A percentile compares a stretch with the other conserved stretches of the same genome.
Conservation (phyloP, 768 basidiomycete genomes). For the Termitomyces titanicus region DNA sequence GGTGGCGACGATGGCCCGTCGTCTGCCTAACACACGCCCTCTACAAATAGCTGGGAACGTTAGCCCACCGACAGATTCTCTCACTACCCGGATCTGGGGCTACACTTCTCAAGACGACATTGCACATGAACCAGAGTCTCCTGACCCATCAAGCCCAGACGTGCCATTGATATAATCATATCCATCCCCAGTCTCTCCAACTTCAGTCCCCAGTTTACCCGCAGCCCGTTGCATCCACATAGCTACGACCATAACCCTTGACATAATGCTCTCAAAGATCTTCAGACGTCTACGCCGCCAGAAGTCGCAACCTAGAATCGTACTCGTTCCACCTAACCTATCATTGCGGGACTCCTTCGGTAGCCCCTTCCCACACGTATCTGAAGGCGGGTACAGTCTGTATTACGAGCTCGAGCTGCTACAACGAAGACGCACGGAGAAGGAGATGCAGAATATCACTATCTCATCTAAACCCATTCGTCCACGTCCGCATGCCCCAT, state of each 20-base stretch:
- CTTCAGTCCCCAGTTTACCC: not conserved
- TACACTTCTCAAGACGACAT: constrained; percentile 5
- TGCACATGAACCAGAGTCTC: constrained; percentile 17
- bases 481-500: constrained; percentile 1
- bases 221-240: not conserved
- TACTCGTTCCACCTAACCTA: constrained; percentile 30
- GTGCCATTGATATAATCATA: constrained; percentile 1
- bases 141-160: constrained; percentile 11
- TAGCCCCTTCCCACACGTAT: constrained; percentile 36
- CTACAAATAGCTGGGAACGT: not conserved
- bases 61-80: not conserved
- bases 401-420: constrained; percentile 30
- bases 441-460: constrained; percentile 1
- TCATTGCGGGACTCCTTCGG: constrained; percentile 32
- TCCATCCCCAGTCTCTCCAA: not conserved
- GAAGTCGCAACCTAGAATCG: constrained; percentile 9
- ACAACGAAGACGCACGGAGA: constrained; percentile 10
- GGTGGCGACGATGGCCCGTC: not conserved
- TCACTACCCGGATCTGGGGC: constrained; percentile 2
- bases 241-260: constrained; percentile 2
- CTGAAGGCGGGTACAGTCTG: constrained; percentile 36
- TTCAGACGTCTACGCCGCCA: constrained; percentile 19
- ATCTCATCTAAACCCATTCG: constrained; percentile 10
- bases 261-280: constrained; percentile 28
- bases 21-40: not conserved